Conservation (phyloP, 106 monocot species). For the Allium fistulosum region DNA sequence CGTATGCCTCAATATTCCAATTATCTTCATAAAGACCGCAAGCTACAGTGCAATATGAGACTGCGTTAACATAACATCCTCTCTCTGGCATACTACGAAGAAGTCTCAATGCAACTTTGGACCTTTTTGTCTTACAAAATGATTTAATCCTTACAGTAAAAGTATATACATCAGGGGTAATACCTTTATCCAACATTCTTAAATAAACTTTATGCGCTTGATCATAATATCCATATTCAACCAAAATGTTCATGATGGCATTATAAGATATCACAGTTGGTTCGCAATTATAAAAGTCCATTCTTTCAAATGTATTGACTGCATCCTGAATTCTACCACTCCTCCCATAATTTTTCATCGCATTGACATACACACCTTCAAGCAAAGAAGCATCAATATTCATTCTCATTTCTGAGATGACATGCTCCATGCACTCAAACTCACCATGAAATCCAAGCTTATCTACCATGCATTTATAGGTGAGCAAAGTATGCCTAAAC, state of each 20-base stretch:
- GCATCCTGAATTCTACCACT: constrained; percentile 53
- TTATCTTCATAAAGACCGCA: constrained; percentile 50
- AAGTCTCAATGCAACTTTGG: constrained; percentile 65
- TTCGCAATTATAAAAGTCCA: constrained; percentile 76
- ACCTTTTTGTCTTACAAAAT: constrained; percentile 68
- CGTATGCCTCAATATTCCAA: constrained; percentile 28
- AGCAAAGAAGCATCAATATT: constrained; percentile 29
- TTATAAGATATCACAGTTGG: constrained; percentile 73
- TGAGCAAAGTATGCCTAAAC: constrained; percentile 43
- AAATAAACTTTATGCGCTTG: constrained; percentile 93
- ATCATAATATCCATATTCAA: constrained; percentile 57
- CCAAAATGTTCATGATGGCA: constrained; percentile 76
- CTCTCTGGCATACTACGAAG: constrained; percentile 62
- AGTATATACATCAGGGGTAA: constrained; percentile 62
- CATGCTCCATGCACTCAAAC: constrained; percentile 61
- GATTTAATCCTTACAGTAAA: constrained; percentile 77
- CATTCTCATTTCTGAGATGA: constrained; percentile 54
- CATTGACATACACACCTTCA: constrained; percentile 50
- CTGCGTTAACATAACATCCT: constrained; percentile 45
- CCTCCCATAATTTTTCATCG: constrained; percentile 54
- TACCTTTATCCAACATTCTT: constrained; percentile 63
- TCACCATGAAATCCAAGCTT: constrained; percentile 52
- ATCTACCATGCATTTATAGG: constrained; percentile 60
- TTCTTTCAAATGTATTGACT: constrained; percentile 75
- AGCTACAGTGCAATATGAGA: constrained; percentile 49